Conservation (phyloP, 768 basidiomycete genomes). For the Tricholoma furcatifolium region DNA sequence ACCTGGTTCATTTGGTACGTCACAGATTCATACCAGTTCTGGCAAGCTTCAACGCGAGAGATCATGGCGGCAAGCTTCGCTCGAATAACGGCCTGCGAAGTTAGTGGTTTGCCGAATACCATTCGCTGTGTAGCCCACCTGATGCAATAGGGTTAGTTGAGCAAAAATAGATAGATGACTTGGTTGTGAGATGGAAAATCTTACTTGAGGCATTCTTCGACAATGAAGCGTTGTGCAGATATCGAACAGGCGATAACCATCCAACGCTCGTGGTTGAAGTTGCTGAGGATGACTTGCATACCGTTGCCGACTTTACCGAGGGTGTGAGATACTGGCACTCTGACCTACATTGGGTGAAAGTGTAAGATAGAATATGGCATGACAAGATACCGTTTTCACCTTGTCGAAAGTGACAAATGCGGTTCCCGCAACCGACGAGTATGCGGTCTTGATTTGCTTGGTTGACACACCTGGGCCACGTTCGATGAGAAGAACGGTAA, state of each 20-base stretch:
- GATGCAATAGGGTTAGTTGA: background rate
- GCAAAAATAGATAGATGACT: background rate
- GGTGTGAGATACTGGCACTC: constrained; percentile 83
- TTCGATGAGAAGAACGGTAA: constrained; percentile 74
- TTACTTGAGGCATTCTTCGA: constrained; percentile 89
- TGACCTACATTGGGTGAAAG: constrained; percentile 33
- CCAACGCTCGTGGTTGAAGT: constrained; percentile 91
- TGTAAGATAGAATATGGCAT: background rate
- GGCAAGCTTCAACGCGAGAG: constrained; percentile 79
- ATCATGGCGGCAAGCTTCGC: constrained; percentile 90
- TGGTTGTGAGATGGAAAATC: constrained; percentile 11
- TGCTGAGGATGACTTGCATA: constrained; percentile 77
- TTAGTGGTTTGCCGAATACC: constrained; percentile 87
- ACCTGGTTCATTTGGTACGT: constrained; percentile 94
- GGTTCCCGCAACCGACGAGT: constrained; percentile 90
- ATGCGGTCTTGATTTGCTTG: constrained; percentile 88
- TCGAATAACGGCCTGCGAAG: constrained; percentile 82
- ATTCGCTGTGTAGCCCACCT: constrained; percentile 89
- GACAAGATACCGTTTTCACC: constrained; percentile 18
- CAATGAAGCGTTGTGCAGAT: constrained; percentile 73
- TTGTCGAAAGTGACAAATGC: constrained; percentile 82
- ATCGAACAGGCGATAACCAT: constrained; percentile 76
- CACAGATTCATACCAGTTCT: constrained; percentile 87
- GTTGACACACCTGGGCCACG: constrained; percentile 75
- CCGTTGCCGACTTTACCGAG: constrained; percentile 87